Evolutionary conservation across 345 rosid genomes (phyloP).

Genomic region (Toxicodendron radicans): DNA sequence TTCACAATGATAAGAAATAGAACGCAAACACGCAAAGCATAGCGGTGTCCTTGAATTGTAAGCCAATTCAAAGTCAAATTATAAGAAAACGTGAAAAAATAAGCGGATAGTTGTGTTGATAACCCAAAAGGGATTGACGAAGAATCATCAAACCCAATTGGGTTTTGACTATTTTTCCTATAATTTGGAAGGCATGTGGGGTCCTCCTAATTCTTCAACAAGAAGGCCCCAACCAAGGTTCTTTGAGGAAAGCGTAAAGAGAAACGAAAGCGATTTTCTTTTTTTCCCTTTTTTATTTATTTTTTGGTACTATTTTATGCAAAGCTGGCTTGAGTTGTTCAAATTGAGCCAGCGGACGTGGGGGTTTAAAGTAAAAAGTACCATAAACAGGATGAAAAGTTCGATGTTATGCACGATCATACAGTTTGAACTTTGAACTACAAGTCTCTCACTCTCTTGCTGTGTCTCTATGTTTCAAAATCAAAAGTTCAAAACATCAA

Average conservation of each 20-base stretch:
- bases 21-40: constrained; percentile 31
- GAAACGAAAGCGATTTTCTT: not conserved
- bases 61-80: constrained; percentile 51
- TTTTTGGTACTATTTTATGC: not conserved
- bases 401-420: not conserved
- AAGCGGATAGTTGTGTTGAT: not conserved
- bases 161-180: constrained; percentile 15
- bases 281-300: not conserved
- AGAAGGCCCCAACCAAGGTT: constrained; percentile 18
- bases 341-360: constrained; percentile 13
- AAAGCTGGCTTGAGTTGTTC: constrained; percentile 1
- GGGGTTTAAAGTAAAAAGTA: constrained; percentile 9
- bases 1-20: constrained; percentile 23
- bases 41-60: constrained; percentile 33
- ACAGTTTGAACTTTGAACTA: not conserved
- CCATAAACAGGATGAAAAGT: constrained; percentile 15
- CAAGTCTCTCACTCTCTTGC: not conserved
- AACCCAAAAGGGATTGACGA: constrained; percentile 27
- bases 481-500: not conserved
- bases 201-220: constrained; percentile 17
- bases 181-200: constrained; percentile 14
- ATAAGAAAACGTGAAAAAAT: constrained; percentile 10
- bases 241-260: constrained; percentile 11
- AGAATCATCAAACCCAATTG: constrained; percentile 32
- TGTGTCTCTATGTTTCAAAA: not conserved